A percentile compares a stretch with the other conserved stretches of the same genome.
phyloP scores from a whole-genome alignment of 805 yeast species.

The Teunomyces tritomae region DNA sequence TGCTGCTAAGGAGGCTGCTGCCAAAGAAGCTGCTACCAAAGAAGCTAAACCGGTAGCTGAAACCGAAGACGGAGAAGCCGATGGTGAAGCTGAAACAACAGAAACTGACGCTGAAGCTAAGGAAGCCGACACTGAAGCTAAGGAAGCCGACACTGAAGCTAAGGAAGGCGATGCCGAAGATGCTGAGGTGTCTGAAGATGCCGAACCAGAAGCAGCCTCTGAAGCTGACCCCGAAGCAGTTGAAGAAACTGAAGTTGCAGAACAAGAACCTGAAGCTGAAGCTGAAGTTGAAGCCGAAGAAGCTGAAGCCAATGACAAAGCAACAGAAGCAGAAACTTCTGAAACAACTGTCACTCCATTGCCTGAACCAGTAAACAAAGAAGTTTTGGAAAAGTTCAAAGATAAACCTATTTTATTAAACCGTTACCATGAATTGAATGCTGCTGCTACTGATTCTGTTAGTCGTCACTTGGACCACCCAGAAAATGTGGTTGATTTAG shows the following conservation, averaged over 20 bases:
- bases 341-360: conserved; percentile 29
- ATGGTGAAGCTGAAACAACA: conserved; percentile 11
- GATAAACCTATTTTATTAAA: conserved; percentile 49
- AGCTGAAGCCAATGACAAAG: conserved; percentile 35
- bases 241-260: conserved; percentile 26
- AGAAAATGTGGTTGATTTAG: conserved; percentile 48
- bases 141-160: conserved; percentile 12
- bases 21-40: conserved; percentile 5
- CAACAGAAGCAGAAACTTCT: conserved; percentile 25
- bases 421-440: conserved; percentile 49
- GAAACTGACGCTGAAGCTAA: conserved; percentile 9
- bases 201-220: background rate
- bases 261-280: conserved; percentile 23
- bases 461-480: conserved; percentile 47
- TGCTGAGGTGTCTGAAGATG: background rate
- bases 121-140: conserved; percentile 6
- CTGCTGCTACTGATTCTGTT: conserved; percentile 46
- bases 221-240: background rate
- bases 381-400: conserved; percentile 35
- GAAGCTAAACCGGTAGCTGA: conserved; percentile 4
- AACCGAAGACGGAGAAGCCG: conserved; percentile 6
- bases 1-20: background rate
- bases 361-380: conserved; percentile 18
- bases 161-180: conserved; percentile 9
- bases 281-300: conserved; percentile 29